Percentiles rank a stretch among this genome's conserved stretches.
These are phyloP conservation scores for Alloascoidea hylecoeti DNA, from an alignment of 805 yeast species.

Conservation along the genomic window DNA sequence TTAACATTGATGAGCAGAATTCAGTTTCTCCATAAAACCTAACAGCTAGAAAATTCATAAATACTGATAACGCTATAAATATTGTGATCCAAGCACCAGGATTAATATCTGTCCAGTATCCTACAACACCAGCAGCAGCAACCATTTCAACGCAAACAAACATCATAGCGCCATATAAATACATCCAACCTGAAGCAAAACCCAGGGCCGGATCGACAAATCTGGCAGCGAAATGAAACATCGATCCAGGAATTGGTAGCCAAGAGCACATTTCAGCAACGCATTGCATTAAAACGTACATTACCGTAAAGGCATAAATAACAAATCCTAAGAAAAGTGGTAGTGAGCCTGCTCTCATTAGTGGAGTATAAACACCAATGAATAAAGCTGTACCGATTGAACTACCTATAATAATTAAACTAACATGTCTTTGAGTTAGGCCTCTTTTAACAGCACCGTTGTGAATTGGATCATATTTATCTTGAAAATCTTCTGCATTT, in stretches of 20 bases:
- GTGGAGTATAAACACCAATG: conserved; percentile 66
- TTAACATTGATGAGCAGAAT: conserved; percentile 48
- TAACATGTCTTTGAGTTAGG: conserved; percentile 42
- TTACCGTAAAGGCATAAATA: conserved; percentile 56
- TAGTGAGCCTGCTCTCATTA: conserved; percentile 54
- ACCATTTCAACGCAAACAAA: conserved; percentile 46
- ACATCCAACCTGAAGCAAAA: conserved; percentile 54
- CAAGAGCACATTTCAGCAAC: conserved; percentile 59
- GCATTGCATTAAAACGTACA: conserved; percentile 53
- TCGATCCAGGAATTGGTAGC: conserved; percentile 52
- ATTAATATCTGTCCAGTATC: conserved; percentile 33
- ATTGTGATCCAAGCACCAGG: conserved; percentile 40
- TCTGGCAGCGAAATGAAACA: conserved; percentile 51
- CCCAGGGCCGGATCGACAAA: conserved; percentile 59
- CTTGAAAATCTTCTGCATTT: conserved; percentile 3
- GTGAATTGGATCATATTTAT: conserved; percentile 8
- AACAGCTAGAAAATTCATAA: conserved; percentile 30
- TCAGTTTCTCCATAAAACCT: conserved; percentile 27
- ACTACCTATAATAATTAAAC: conserved; percentile 74
- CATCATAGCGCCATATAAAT: conserved; percentile 31
- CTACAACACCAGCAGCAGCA: conserved; percentile 40
- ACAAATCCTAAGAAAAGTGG: conserved; percentile 45
- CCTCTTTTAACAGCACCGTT: conserved; percentile 14
- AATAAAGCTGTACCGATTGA: conserved; percentile 72
- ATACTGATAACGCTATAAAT: conserved; percentile 26